Base-by-base conservation (phyloP, 768 basidiomycete genomes). In the Tephrocybe sp. region DNA sequence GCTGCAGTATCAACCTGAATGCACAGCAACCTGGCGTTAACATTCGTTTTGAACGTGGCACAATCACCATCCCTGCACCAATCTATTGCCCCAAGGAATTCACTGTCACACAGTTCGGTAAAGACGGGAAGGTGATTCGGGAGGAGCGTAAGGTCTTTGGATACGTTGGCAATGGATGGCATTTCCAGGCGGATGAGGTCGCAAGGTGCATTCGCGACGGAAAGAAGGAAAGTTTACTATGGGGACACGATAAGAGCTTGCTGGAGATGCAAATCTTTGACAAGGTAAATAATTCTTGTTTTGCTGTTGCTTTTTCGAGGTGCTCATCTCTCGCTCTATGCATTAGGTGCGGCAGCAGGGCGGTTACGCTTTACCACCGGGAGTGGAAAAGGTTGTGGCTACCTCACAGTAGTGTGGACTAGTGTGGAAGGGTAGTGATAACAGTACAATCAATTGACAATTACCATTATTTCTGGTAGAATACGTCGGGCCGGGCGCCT, bases 111-210 rank as follows among this genome's bases (percentile, higher is more conserved):
- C 81, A 84, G 58, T 73, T 75, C 51, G 77, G 73, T 34, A 74
- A 75, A 48, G 68, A 69, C 20, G 78, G 76, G 1, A 74, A 73
- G 39, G 48, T 72, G 8, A 71, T 70, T 30, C 72, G 72, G 44
- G 85, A 88, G 61, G 87, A 89, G 62, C 82, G 73, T 40, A 75
- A 67, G 51, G 65, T 60, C 22, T 82, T 86, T 54, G 72, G 80
- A 36, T 84, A 85, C 60, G 68, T 75, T 4, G 89, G 89, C 9
- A 72, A 71, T 31, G 92, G 91, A 7, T 89, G 81, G 86, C 81
- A 90, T 65, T 95, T 85, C 67, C 80, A 94, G 66, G 91, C 92
- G 3, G 92, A 95, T 60, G 91, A 94, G 53, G 90, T 92, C 10
- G 92, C 89, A 14, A 68, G 89, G 42, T 89, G 87, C 61, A 71